These are phyloP conservation scores for Chaetoceros tenuissimus DNA, from an alignment of 108 stramenopile species.

Conservation along the genomic window DNA sequence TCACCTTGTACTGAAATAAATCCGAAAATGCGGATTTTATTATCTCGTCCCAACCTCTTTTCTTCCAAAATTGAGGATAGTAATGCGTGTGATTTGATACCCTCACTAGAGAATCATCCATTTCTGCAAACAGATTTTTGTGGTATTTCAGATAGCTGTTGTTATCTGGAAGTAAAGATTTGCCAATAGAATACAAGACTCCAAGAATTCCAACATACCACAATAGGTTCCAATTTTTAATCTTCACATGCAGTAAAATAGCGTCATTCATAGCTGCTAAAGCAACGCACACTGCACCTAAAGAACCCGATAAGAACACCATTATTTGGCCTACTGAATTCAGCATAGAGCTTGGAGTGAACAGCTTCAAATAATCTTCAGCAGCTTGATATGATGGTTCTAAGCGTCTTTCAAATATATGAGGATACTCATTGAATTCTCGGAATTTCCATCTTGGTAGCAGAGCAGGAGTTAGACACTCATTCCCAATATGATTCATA, in stretches of 20 bases:
- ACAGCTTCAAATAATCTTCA: constrained; percentile 75
- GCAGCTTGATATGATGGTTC: constrained; percentile 81
- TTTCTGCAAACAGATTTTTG: constrained; percentile 57
- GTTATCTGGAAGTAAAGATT: constrained; percentile 58
- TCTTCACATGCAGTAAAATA: constrained; percentile 87
- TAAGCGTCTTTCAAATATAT: constrained; percentile 78
- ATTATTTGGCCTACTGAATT: constrained; percentile 65
- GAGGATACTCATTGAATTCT: constrained; percentile 95
- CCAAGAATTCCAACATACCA: constrained; percentile 85
- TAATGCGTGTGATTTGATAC: constrained; percentile 85
- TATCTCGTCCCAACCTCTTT: constrained; percentile 50
- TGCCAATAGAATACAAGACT: constrained; percentile 76
- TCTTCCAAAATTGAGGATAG: constrained; percentile 82
- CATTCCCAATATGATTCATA: not conserved
- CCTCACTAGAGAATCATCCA: constrained; percentile 50
- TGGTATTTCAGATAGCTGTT: constrained; percentile 31
- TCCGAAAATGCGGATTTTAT: constrained; percentile 51
- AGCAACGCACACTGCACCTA: constrained; percentile 84
- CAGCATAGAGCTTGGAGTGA: constrained; percentile 69
- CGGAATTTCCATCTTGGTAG: constrained; percentile 76
- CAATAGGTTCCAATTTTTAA: constrained; percentile 86
- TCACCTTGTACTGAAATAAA: constrained; percentile 84
- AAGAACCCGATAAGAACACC: constrained; percentile 88
- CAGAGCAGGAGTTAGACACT: not conserved
- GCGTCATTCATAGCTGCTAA: constrained; percentile 89